Evolutionary conservation across 2,329 filamentous ascomycete genomes (phyloP), one percentile per base, ranked within the genome.

Genomic region (Fusarium guadeloupense): DNA sequence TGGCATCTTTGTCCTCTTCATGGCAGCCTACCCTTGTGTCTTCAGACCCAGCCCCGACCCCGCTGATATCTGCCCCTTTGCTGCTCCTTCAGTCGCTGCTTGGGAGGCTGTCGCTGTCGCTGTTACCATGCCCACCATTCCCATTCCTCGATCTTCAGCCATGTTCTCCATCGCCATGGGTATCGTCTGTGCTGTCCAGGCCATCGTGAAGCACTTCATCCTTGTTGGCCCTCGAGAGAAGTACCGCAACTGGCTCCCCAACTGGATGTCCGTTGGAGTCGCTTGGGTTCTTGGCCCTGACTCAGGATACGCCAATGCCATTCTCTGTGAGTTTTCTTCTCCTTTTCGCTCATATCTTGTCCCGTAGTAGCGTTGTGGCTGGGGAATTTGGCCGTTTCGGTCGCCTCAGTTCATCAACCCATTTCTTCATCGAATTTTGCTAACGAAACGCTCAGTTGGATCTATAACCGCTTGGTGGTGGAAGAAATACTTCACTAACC

Each of bases 11-110:
- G 83, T 89, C 28, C 82, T 90, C 38, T 90, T 90, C 77, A 82
- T 85, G 59, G 81, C 82, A 6, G 88, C 88, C 1, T 90, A 91
- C 72, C 88, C 87, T 1, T 90, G 88, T 70, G 87, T 90, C 64
- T 81, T 85, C 69, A 76, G 82, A 8, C 62, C 69, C 54, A 78
- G 81, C 19, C 75, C 79, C 6, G 76, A 77, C 1, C 66, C 66
- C 1, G 41, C 52, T 5, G 54, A 54, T 9, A 12, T 59, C 10
- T 90, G 88, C 70, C 75, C 83, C 26, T 91, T 90, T 76, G 69
- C 72, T 9, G 85, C 84, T 2, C 88, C 88, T 4, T 88, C 85
- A 3, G 87, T 89, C 13, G 76, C 83, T 0, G 87, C 88, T 1
- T 90, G 87, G 88, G 79, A 82, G 34, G 88, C 88, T 5, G 85